phyloP scores from a whole-genome alignment of 345 rosid genomes.

The Populus simonii region DNA sequence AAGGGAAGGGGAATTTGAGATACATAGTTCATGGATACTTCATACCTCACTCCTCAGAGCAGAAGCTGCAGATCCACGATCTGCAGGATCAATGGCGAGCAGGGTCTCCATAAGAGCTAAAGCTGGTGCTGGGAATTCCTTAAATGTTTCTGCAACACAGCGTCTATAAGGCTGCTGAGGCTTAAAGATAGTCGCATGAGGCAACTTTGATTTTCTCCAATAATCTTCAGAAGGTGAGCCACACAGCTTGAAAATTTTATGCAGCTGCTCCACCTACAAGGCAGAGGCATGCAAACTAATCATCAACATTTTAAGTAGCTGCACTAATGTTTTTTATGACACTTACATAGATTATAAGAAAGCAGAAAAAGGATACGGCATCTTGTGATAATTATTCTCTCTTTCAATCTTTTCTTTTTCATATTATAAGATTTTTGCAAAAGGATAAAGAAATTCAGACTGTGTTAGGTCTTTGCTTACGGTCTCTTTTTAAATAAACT shows the following conservation, averaged over 20 bases:
- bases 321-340: neutral
- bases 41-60: constrained; percentile 84
- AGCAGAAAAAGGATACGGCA: neutral
- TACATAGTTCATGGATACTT: neutral
- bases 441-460: neutral
- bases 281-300: constrained; percentile 13
- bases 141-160: constrained; percentile 84
- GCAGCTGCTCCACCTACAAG: constrained; percentile 90
- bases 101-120: constrained; percentile 81
- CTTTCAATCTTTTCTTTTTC: neutral
- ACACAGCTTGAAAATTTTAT: constrained; percentile 96
- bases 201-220: constrained; percentile 92
- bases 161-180: constrained; percentile 96
- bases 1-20: neutral
- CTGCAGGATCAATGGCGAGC: constrained; percentile 84
- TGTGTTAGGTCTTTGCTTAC: neutral
- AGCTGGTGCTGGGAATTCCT: constrained; percentile 86
- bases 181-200: constrained; percentile 96
- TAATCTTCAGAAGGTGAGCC: constrained; percentile 96
- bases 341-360: neutral
- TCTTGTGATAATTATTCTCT: neutral
- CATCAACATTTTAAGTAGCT: neutral
- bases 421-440: neutral
- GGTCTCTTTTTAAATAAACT: neutral
- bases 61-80: constrained; percentile 82